Percentiles rank a stretch among this genome's conserved stretches.
Evolutionary conservation across 495 filamentous ascomycete species (phyloP).

Genomic region (Chaetomium tenue): DNA sequence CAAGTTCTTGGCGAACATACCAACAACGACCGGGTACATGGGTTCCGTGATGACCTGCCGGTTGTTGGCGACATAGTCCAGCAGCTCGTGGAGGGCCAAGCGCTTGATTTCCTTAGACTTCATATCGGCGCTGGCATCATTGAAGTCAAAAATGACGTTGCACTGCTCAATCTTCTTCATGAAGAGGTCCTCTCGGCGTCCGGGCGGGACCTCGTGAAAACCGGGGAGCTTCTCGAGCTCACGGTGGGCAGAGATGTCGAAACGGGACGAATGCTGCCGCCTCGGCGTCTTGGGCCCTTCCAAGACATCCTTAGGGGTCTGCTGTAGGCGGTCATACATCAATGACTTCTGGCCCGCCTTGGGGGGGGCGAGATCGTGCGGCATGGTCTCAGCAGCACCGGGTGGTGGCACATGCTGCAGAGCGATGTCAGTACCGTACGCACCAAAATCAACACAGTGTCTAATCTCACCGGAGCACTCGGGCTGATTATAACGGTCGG

Average conservation of each 20-base stretch:
- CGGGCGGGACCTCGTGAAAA: slow-evolving; percentile 97
- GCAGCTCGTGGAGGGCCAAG: slow-evolving; percentile 89
- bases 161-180: slow-evolving; percentile 99
- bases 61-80: slow-evolving; percentile 99
- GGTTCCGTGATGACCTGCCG: slow-evolving; percentile 96
- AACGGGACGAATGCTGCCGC: slow-evolving; percentile 93
- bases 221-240: slow-evolving; percentile 96
- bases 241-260: slow-evolving; percentile 94
- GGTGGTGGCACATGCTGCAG: slow-evolving; percentile 88
- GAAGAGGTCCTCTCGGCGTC: slow-evolving; percentile 93
- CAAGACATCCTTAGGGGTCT: slow-evolving; percentile 90
- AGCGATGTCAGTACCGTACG: slow-evolving; percentile 24
- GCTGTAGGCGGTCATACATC: slow-evolving; percentile 86
- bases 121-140: slow-evolving; percentile 97
- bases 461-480: slow-evolving; percentile 77
- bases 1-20: slow-evolving; percentile 99
- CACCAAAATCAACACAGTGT: neutral
- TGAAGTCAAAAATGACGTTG: slow-evolving; percentile 99
- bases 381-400: slow-evolving; percentile 95
- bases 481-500: slow-evolving; percentile 96
- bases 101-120: slow-evolving; percentile 99
- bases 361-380: slow-evolving; percentile 91
- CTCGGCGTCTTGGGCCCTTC: slow-evolving; percentile 94
- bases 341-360: slow-evolving; percentile 81
- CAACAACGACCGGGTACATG: slow-evolving; percentile 97